Evolutionary conservation across 345 rosid species (phyloP), one percentile per base, ranked within the genome.

Genomic region (Adansonia digitata): DNA sequence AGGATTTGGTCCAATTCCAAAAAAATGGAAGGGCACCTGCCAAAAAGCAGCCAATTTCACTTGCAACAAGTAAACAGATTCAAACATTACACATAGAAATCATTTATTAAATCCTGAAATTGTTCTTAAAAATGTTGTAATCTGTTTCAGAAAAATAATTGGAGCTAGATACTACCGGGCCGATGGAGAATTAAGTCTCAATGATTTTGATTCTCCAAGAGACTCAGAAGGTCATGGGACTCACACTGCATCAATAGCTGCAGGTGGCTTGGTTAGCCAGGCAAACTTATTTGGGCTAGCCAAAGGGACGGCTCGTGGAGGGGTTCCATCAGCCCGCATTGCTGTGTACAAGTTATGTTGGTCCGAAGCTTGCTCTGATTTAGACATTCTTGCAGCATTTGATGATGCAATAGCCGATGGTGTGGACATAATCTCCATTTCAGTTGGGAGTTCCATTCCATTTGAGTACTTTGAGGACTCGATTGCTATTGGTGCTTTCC

Each of bases 1-100:
- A 35, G 81, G 77, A 34, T 80, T 82, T 52, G 86, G 88, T 72
- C 77, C 90, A n/a, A 76, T 85, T 22, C 92, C 90, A 1, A 17
- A 34, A 4, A 85, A 81, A 81, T 86, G 88, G 90, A 84, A 81
- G 71, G 89, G 90, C 39, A 77, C 55, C 40, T 85, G 92, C 68
- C 31, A 81, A 42, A 55, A 15, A 0, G 78, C 83, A 26, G 14
- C 77, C 77, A 87, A 87, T 79, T 84, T 87, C 82, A 78, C 88
- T 43, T 90, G 91, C 82, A 88, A 87, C 79, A 87, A 86, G 94
- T 88, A 87, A 69, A 29, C 60, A 12, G 2, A 39, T 5, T 17
- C 13, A 0, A 29, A 69, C n/a, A 10, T 7, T 13, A 42, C 7
- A 7, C 45, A 42, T 42, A 7, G 45, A 42, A 10, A 42, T n/a